Base-by-base conservation (phyloP, 352 stramenopile genomes). In the Saprolegnia diclina region DNA sequence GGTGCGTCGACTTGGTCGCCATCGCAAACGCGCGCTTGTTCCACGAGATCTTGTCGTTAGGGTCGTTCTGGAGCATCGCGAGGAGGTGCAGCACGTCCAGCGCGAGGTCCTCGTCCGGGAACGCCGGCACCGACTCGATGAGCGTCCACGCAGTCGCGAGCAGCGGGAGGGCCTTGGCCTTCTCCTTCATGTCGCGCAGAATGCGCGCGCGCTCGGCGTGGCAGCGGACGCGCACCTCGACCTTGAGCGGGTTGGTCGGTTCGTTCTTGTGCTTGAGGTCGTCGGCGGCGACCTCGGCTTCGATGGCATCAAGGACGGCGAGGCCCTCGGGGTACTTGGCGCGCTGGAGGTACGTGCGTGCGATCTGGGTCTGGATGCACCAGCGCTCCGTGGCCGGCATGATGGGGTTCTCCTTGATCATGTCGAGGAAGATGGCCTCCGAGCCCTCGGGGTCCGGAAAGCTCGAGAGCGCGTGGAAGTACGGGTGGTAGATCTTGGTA, bases 301-400 rank as follows among this genome's bases (percentile, higher is more conserved):
- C 63, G 26, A 76, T 61, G 24, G n/a, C 50, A 40, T 76, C 72
- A 3, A 76, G 56, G 26, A 57, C 62, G 42, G 5, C 57, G 46
- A 67, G 72, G 32, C 64, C 72, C 0, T 68, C 62, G 56, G 72
- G 56, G 46, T 73, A 76, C 18, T 52, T 55, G 19, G 61, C 52
- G 52, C 65, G 72, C 0, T 73, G 72, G 4, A 62, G 56, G 18
- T 69, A 64, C 4, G 72, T 66, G 24, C 72, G 72, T 24, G 72
- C 72, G 38, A 76, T 74, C 32, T 76, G 72, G 6, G 67, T 72
- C 24, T 74, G 63, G 35, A 74, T 24, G 32, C 72, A 71, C 18
- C 72, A 46, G 16, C 26, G 56, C 38, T n/a, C 45, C 14, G 32
- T 40, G 6, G 45, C 13, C 37, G 62, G 21, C 11, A 54, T 54